Evolutionary conservation across 2,329 filamentous ascomycete species (phyloP), one percentile per base, ranked within the genome.

Genomic region (Aspergillus costaricaensis): DNA sequence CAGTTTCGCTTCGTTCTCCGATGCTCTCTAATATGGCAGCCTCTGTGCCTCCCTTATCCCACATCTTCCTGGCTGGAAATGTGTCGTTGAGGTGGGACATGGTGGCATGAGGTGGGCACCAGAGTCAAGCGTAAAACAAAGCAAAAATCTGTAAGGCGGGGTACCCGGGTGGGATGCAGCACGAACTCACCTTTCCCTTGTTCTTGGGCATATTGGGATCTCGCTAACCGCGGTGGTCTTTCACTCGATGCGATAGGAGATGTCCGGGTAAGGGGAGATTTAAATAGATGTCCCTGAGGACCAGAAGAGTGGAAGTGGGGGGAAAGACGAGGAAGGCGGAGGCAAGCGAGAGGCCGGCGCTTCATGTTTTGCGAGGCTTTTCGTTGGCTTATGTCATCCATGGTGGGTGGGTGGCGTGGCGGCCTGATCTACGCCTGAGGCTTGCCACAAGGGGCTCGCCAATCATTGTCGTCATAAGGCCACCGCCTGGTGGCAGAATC

Each of bases 131-230:
- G 25, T 53, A 43, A 55, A 36, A 36, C 32, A 36, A 57, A 60
- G 58, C 58, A 54, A 62, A 58, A 65, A 60, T 61, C 55, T 64
- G 55, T 54, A 57, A 54, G 55, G 61, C 53, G 63, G 64, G 62
- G 59, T 62, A 60, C 32, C 39, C 36, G 44, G 52, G 19, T 21
- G 38, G 15, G 48, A 27, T 32, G 36, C 59, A 66, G 62, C 39
- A 66, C 65, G 58, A 61, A 66, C 85, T 77, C 84, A 96, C 92
- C 84, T 96, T 97, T 93, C 93, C 93, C 89, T 97, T 97, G 81
- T 97, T 97, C 91, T 97, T 97, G 76, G 93, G 93, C 93, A 97
- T 97, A 65, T 81, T 88, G 80, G 71, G 67, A 63, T 64, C 58
- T 60, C 55, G 61, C 65, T 68, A 72, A 61, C 64, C 69, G 68